Evolutionary conservation across 345 rosid genomes (phyloP).

Genomic region (Aurinia saxatilis): DNA sequence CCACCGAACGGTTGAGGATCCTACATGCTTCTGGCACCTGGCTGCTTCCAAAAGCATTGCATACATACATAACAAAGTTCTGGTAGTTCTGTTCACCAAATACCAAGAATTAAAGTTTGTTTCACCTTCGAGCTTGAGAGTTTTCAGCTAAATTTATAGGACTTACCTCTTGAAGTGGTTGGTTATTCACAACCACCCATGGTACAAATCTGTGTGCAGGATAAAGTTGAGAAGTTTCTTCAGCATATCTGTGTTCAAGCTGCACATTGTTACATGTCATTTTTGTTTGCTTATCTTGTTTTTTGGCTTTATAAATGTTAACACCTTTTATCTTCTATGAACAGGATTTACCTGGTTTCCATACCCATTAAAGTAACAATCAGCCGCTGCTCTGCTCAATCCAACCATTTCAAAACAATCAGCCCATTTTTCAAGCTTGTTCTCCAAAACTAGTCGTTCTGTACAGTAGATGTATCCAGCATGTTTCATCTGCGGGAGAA

Average conservation of each 20-base stretch:
- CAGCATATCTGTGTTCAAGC: conserved; percentile 45
- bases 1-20: conserved; percentile 3
- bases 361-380: conserved; percentile 48
- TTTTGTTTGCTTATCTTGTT: not conserved
- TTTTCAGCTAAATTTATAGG: not conserved
- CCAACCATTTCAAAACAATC: conserved; percentile 41
- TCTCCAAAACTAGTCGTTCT: conserved; percentile 37
- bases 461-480: conserved; percentile 47
- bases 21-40: conserved; percentile 46
- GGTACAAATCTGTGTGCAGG: conserved; percentile 64
- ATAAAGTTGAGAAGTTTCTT: conserved; percentile 44
- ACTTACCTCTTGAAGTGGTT: conserved; percentile 47
- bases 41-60: conserved; percentile 50
- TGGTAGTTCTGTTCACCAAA: conserved; percentile 40
- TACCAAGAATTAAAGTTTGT: not conserved
- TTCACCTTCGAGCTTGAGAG: not conserved
- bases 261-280: conserved; percentile 17
- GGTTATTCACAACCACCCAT: conserved; percentile 57
- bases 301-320: not conserved
- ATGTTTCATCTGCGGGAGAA: conserved; percentile 40
- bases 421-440: conserved; percentile 38
- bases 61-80: conserved; percentile 42
- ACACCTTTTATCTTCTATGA: not conserved
- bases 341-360: conserved; percentile 42
- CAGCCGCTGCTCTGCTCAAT: conserved; percentile 32